Conservation (phyloP, 78 protist species). For the Guillardia theta region DNA sequence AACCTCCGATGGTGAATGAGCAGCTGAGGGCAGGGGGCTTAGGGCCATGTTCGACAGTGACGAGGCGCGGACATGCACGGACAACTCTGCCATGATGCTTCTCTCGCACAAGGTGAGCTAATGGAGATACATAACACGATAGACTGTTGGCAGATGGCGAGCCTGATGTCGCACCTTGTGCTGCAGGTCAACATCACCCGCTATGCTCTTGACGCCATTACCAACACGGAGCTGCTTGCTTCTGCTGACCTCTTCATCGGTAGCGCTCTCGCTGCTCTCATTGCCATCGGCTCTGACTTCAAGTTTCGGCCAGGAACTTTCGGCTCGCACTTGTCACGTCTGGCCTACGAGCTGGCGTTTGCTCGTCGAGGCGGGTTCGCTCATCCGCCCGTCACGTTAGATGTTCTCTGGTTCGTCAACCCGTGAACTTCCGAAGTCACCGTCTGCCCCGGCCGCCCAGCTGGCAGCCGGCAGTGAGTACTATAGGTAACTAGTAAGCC, state of each 20-base stretch:
- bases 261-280: neutral
- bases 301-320: neutral
- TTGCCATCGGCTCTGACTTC: neutral
- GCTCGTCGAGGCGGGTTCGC: neutral
- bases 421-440: no score
- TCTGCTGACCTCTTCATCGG: neutral
- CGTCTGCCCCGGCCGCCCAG: no score
- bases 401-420: neutral
- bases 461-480: no score
- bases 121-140: no score
- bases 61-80: constrained; percentile 18
- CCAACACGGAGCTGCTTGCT: neutral
- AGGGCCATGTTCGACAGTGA: neutral
- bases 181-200: neutral
- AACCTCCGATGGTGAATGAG: neutral
- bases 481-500: no score
- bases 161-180: no score
- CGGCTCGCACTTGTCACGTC: neutral
- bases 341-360: neutral
- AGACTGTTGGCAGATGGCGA: no score
- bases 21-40: neutral
- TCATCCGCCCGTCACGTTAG: neutral
- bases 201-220: neutral
- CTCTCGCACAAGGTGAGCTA: no score
- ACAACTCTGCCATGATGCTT: constrained; percentile 22